A percentile compares a stretch with the other conserved stretches of the same genome.
Conservation (phyloP, 441 rosid genomes). For the Pelargonium cotyledonis region DNA sequence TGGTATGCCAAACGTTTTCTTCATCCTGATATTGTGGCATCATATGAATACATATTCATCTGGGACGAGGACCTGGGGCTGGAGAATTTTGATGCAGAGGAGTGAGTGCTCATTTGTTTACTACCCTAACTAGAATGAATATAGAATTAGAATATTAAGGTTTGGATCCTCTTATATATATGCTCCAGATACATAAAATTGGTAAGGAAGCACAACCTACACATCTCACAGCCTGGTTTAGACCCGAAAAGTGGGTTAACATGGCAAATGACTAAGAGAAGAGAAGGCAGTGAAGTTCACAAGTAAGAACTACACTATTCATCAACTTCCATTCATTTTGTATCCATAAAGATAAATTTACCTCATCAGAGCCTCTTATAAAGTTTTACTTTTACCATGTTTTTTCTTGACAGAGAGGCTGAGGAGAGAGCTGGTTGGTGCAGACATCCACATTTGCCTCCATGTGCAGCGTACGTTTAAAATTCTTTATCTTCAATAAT, state of each 20-base stretch:
- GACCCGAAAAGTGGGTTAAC: constrained; percentile 75
- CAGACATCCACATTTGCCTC: constrained; percentile 71
- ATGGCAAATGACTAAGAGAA: constrained; percentile 96
- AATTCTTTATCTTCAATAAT: constrained; percentile 9
- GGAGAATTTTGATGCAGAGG: constrained; percentile 22
- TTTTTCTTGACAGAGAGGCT: constrained; percentile 44
- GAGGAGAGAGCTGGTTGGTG: constrained; percentile 86
- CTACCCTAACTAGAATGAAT: background rate
- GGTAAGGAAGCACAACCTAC: background rate
- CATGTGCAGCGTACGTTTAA: constrained; percentile 87
- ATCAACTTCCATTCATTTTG: background rate
- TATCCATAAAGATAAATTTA: constrained; percentile 7
- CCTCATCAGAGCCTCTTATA: background rate
- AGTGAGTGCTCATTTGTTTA: constrained; percentile 35
- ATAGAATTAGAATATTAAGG: background rate
- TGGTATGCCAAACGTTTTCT: constrained; percentile 99
- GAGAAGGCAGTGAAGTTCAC: constrained; percentile 83
- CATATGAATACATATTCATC: constrained; percentile 42
- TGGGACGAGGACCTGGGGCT: background rate
- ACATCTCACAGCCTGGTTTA: constrained; percentile 21
- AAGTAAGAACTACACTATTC: constrained; percentile 43
- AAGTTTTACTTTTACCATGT: background rate
- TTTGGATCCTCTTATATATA: background rate
- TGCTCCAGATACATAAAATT: constrained; percentile 2
- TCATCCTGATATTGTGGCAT: constrained; percentile 92